Evolutionary conservation across 345 rosid genomes (phyloP).

Genomic region (Camelina laxa): DNA sequence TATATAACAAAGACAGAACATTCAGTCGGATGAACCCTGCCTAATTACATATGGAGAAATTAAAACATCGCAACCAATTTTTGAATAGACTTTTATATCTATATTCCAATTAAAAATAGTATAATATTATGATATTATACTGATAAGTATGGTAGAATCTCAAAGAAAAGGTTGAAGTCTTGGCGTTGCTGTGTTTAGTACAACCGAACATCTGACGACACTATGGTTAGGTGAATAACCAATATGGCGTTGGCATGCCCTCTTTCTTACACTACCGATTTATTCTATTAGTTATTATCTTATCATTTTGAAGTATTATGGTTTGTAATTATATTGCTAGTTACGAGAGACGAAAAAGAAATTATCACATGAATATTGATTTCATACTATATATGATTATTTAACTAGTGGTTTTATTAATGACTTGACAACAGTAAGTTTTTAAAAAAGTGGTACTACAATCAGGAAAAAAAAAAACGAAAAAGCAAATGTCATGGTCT

Average conservation of each 20-base stretch:
- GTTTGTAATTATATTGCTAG: neutral
- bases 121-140: neutral
- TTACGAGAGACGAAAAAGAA: no score
- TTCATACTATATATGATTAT: neutral
- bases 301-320: neutral
- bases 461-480: no score
- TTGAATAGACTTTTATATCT: neutral
- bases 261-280: conserved; percentile 16
- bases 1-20: no score
- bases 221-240: conserved; percentile 36
- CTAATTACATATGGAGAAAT: neutral
- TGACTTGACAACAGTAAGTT: no score
- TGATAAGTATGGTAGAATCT: conserved; percentile 9
- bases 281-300: neutral
- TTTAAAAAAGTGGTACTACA: no score
- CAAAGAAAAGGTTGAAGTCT: conserved; percentile 14
- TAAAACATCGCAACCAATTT: neutral
- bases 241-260: conserved; percentile 18
- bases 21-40: neutral
- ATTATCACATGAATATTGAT: no score
- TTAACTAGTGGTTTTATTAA: no score
- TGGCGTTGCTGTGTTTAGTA: conserved; percentile 30
- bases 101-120: neutral
- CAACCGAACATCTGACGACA: conserved; percentile 39
- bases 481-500: neutral